Evolutionary conservation across 805 yeast species (phyloP).

Genomic region (Nakazawaea wyomingensis): DNA sequence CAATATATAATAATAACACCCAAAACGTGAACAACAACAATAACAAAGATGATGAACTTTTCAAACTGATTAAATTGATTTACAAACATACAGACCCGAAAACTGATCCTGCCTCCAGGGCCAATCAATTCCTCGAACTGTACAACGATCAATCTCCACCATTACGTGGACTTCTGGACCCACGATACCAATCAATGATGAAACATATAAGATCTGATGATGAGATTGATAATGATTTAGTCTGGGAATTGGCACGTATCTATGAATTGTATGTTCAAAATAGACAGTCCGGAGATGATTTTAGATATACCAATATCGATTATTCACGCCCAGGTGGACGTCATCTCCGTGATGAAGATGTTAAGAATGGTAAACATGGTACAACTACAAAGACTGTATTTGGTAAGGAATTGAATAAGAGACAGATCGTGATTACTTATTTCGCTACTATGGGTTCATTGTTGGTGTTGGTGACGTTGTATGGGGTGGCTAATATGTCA

Average conservation of each 20-base stretch:
- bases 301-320: slow-evolving; percentile 3
- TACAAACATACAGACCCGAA: no score
- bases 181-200: slow-evolving; percentile 2
- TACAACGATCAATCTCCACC: not conserved
- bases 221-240: not conserved
- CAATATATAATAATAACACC: no score
- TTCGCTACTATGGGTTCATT: slow-evolving; percentile 8
- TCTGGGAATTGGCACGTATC: slow-evolving; percentile 2
- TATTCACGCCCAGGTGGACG: no score
- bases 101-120: not conserved
- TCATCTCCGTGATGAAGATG: no score
- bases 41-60: no score
- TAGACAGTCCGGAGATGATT: slow-evolving; percentile 7
- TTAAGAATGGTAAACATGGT: not conserved
- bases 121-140: slow-evolving; percentile 1
- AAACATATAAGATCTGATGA: not conserved
- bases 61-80: no score
- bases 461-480: slow-evolving; percentile 1
- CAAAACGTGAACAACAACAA: no score
- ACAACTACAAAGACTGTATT: not conserved
- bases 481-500: not conserved
- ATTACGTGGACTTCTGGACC: not conserved
- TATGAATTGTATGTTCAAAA: slow-evolving; percentile 8
- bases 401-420: not conserved
- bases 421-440: slow-evolving; percentile 1